phyloP scores from a whole-genome alignment of 441 rosid species.

The Hura crepitans region DNA sequence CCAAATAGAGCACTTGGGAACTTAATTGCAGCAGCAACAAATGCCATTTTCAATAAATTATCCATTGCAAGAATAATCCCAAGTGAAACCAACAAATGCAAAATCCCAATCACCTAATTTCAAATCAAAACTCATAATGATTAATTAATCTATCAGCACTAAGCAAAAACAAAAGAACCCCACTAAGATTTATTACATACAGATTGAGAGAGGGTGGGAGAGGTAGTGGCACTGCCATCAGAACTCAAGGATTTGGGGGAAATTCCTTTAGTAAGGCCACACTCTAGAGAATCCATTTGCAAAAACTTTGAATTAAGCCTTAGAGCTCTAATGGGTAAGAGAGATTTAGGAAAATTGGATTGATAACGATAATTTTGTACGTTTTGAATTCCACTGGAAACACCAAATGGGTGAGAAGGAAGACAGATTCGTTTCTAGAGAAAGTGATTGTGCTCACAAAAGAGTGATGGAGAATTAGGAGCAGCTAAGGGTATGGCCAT shows the following conservation, averaged over 20 bases:
- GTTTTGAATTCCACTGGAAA: constrained; percentile 25
- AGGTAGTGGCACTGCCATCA: constrained; percentile 29
- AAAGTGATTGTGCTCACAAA: constrained; percentile 17
- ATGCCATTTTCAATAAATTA: constrained; percentile 63
- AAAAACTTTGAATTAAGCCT: constrained; percentile 36
- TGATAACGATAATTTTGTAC: neutral
- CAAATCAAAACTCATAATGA: neutral
- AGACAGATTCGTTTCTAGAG: constrained; percentile 16
- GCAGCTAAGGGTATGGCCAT: constrained; percentile 46
- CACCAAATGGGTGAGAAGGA: constrained; percentile 17
- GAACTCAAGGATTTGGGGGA: constrained; percentile 40
- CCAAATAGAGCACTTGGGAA: constrained; percentile 96
- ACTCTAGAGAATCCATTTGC: constrained; percentile 39
- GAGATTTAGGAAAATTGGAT: constrained; percentile 10
- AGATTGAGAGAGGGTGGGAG: constrained; percentile 44
- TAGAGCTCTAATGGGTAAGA: constrained; percentile 19
- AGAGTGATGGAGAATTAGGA: constrained; percentile 21
- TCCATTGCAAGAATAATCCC: constrained; percentile 77
- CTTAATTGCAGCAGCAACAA: constrained; percentile 77
- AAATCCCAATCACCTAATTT: constrained; percentile 51
- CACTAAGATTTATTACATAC: constrained; percentile 31
- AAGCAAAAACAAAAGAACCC: no score
- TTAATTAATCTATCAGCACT: no score
- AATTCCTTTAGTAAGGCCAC: constrained; percentile 26
- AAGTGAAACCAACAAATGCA: constrained; percentile 70